A percentile compares a stretch with the other conserved stretches of the same genome.
Conservation (phyloP, 2,329 filamentous ascomycete species). For the Alternaria triticina region DNA sequence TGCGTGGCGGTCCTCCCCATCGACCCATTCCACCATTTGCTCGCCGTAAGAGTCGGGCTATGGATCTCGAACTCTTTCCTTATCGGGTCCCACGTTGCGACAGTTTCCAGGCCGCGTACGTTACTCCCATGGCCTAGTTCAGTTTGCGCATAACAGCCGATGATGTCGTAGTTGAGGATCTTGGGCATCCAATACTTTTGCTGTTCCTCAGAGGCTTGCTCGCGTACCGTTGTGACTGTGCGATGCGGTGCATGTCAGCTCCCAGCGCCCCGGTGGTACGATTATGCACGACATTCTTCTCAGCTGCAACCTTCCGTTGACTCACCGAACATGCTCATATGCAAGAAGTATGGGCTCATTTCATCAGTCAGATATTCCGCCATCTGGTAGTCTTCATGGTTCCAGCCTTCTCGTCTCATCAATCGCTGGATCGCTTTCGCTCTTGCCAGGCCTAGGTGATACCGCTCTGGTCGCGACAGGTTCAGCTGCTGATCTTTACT, state of each 20-base stretch:
- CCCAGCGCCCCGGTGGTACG: slow-evolving; percentile 21
- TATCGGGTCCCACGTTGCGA: slow-evolving; percentile 55
- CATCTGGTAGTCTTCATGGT: slow-evolving; percentile 58
- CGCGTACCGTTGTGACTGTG: slow-evolving; percentile 54
- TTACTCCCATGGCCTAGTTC: slow-evolving; percentile 62
- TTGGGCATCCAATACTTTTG: slow-evolving; percentile 57
- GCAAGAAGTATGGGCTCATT: slow-evolving; percentile 60
- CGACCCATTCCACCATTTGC: slow-evolving; percentile 63
- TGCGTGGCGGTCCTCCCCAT: slow-evolving; percentile 62
- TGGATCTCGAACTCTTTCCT: slow-evolving; percentile 58
- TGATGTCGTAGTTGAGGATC: slow-evolving; percentile 58
- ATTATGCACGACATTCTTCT: slow-evolving; percentile 13
- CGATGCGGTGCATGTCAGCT: slow-evolving; percentile 22
- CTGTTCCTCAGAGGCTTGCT: slow-evolving; percentile 58
- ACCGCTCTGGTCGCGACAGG: slow-evolving; percentile 58
- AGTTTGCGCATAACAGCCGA: slow-evolving; percentile 60
- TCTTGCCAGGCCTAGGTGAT: slow-evolving; percentile 59
- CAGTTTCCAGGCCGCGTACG: slow-evolving; percentile 57
- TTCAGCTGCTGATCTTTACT: slow-evolving; percentile 59
- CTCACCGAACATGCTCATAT: slow-evolving; percentile 59
- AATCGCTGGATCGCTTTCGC: slow-evolving; percentile 59
- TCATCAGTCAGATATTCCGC: slow-evolving; percentile 61
- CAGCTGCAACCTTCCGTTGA: background rate
- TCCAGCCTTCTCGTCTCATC: slow-evolving; percentile 55
- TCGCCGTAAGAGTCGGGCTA: slow-evolving; percentile 59